Percentiles rank a stretch among this genome's conserved stretches.
Conservation (phyloP, 805 yeast species). For the Hagleromyces aurorensis region DNA sequence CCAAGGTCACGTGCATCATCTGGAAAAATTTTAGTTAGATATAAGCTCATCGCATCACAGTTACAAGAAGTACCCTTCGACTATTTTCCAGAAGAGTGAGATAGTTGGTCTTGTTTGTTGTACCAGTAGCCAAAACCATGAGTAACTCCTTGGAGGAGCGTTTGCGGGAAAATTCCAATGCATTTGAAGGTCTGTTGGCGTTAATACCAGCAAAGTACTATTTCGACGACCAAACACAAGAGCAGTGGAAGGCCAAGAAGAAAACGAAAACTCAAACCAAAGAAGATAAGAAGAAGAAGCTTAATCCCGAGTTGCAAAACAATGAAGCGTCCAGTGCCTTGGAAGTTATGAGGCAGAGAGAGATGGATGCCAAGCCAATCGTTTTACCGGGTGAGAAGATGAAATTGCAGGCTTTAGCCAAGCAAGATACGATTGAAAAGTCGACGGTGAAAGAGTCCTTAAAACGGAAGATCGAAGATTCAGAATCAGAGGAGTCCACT, state of each 20-base stretch:
- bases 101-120: slow-evolving; percentile 2
- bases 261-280: slow-evolving; percentile 56
- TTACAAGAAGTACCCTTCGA: too few species aligned
- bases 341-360: slow-evolving; percentile 49
- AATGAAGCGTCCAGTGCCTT: slow-evolving; percentile 49
- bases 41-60: too few species aligned
- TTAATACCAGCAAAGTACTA: slow-evolving; percentile 91
- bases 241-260: slow-evolving; percentile 87
- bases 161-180: slow-evolving; percentile 65
- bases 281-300: slow-evolving; percentile 56
- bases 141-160: slow-evolving; percentile 65
- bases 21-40: too few species aligned
- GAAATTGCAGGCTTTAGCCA: slow-evolving; percentile 19
- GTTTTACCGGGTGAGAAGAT: slow-evolving; percentile 32
- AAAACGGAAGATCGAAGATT: slow-evolving; percentile 23
- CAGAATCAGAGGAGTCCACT: slow-evolving; percentile 12
- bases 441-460: slow-evolving; percentile 9
- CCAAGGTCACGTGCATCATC: too few species aligned
- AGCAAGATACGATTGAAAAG: slow-evolving; percentile 14
- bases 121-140: too few species aligned
- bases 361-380: slow-evolving; percentile 43
- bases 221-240: slow-evolving; percentile 81
- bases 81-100: too few species aligned
- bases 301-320: slow-evolving; percentile 55
- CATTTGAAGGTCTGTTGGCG: slow-evolving; percentile 83